phyloP scores from a whole-genome alignment of 352 stramenopile genomes.

The Pythium sukuiense region DNA sequence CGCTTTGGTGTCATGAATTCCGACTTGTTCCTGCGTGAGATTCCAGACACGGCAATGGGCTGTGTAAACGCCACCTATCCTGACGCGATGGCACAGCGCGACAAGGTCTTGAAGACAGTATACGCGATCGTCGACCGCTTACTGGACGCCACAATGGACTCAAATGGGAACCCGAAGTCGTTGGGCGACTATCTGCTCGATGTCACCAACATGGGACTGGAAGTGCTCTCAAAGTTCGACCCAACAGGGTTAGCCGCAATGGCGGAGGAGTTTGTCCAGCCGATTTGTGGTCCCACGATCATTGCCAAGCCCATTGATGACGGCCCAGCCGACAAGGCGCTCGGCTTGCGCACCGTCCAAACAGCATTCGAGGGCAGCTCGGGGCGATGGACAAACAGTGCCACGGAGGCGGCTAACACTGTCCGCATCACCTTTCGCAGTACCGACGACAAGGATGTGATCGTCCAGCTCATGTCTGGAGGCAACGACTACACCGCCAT shows the following conservation, averaged over 20 bases:
- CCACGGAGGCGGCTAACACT: neutral
- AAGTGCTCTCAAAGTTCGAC: slow-evolving; percentile 46
- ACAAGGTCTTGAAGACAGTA: slow-evolving; percentile 51
- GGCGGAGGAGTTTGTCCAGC: slow-evolving; percentile 55
- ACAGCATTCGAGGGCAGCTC: slow-evolving; percentile 36
- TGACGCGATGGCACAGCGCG: slow-evolving; percentile 25
- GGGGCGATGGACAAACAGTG: neutral
- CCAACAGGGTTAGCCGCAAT: slow-evolving; percentile 47
- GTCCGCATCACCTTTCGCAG: slow-evolving; percentile 18
- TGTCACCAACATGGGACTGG: slow-evolving; percentile 42
- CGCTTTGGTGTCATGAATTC: slow-evolving; percentile 23
- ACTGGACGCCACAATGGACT: slow-evolving; percentile 33
- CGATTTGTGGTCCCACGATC: slow-evolving; percentile 55
- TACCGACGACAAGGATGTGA: slow-evolving; percentile 18
- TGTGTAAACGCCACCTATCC: slow-evolving; percentile 10
- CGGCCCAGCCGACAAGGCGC: slow-evolving; percentile 35
- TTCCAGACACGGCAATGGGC: slow-evolving; percentile 6
- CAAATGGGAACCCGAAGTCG: slow-evolving; percentile 34
- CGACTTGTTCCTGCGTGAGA: slow-evolving; percentile 7
- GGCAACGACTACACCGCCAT: neutral
- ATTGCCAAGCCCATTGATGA: slow-evolving; percentile 62
- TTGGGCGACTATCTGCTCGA: slow-evolving; percentile 41
- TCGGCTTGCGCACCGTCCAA: slow-evolving; percentile 42
- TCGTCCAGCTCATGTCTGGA: slow-evolving; percentile 4
- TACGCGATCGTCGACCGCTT: slow-evolving; percentile 60